phyloP scores from a whole-genome alignment of 2,329 filamentous ascomycete species.

The Zarea fungicola region DNA sequence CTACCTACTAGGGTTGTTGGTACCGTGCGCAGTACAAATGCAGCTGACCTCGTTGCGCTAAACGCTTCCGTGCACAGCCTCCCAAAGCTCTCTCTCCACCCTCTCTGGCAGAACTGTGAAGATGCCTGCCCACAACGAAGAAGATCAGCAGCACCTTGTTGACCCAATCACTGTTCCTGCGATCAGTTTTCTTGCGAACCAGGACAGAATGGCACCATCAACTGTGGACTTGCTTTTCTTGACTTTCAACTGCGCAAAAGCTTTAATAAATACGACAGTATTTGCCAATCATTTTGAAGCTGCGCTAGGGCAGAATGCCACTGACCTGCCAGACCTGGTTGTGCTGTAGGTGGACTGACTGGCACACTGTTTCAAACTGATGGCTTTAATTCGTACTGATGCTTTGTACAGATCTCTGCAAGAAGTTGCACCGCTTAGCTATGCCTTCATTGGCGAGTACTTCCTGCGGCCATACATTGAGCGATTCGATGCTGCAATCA shows the following conservation, averaged over 20 bases:
- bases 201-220: slow-evolving; percentile 31
- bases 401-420: slow-evolving; percentile 63
- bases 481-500: slow-evolving; percentile 65
- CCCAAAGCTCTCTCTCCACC: neutral
- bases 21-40: no score
- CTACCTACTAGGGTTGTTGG: no score
- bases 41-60: no score
- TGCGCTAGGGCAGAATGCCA: slow-evolving; percentile 46
- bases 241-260: slow-evolving; percentile 85
- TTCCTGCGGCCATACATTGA: slow-evolving; percentile 72
- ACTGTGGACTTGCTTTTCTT: slow-evolving; percentile 69
- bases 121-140: neutral
- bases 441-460: slow-evolving; percentile 80
- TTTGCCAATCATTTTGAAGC: slow-evolving; percentile 67
- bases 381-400: neutral
- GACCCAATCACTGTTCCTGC: neutral
- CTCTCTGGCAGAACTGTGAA: neutral
- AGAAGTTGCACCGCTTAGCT: slow-evolving; percentile 79
- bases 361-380: no score
- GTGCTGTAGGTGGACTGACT: slow-evolving; percentile 51
- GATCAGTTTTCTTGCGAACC: neutral
- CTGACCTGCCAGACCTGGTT: slow-evolving; percentile 47
- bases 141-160: neutral
- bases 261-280: slow-evolving; percentile 59
- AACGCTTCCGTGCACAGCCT: neutral